phyloP scores from a whole-genome alignment of 805 yeast species.

The Starmerella vaccinii region DNA sequence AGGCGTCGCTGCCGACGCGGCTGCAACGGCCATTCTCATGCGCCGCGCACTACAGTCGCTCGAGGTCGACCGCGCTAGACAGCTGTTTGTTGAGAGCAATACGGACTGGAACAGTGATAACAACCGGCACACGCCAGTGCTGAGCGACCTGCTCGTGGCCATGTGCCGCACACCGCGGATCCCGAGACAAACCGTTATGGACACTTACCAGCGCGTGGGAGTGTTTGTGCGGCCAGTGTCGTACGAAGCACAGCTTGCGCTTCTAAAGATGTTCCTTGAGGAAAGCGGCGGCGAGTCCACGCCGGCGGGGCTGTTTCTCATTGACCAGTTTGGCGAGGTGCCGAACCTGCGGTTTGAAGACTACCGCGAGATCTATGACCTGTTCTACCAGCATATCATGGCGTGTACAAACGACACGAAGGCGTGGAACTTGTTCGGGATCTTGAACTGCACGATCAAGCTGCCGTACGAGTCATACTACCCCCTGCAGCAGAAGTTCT shows the following conservation, averaged over 20 bases:
- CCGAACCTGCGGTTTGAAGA: constrained; percentile 25
- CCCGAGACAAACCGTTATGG: constrained; percentile 27
- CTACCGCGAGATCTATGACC: constrained; percentile 34
- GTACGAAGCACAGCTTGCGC: constrained; percentile 33
- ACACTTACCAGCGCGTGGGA: constrained; percentile 37
- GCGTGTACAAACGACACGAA: constrained; percentile 34
- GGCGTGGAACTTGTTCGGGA: constrained; percentile 52
- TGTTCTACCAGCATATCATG: constrained; percentile 40
- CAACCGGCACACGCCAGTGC: constrained; percentile 20
- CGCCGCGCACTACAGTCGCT: constrained; percentile 28
- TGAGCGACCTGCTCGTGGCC: constrained; percentile 29
- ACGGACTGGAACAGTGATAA: constrained; percentile 38
- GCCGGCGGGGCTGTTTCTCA: constrained; percentile 34
- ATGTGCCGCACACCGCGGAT: constrained; percentile 27
- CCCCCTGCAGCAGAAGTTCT: constrained; percentile 49
- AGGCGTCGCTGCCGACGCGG: constrained; percentile 32
- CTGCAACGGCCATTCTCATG: constrained; percentile 33
- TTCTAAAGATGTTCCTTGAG: constrained; percentile 34
- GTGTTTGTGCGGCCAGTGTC: constrained; percentile 35
- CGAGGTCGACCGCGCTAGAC: constrained; percentile 30
- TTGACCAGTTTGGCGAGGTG: constrained; percentile 36
- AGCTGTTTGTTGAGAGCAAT: constrained; percentile 34
- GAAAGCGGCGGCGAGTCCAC: constrained; percentile 31
- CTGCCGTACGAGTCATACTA: constrained; percentile 51
- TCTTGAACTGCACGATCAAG: constrained; percentile 43